phyloP scores from a whole-genome alignment of 148 eudicot species.

The Rheum nobile region DNA sequence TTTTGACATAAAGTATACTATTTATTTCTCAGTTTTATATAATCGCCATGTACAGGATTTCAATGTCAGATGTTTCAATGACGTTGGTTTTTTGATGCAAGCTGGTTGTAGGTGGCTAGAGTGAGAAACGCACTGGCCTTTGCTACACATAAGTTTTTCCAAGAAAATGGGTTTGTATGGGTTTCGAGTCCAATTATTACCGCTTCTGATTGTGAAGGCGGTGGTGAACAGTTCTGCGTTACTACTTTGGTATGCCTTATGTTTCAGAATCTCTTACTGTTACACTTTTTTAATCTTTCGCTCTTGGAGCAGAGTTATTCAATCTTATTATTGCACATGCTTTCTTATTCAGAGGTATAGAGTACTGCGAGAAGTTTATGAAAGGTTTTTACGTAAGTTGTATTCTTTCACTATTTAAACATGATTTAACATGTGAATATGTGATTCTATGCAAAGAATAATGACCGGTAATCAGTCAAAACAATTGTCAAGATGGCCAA shows the following conservation, averaged over 20 bases:
- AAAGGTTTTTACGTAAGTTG: background rate
- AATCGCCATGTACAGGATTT: constrained; percentile 5
- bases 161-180: constrained; percentile 99
- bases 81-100: constrained; percentile 16
- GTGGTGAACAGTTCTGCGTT: constrained; percentile 98
- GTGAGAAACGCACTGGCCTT: constrained; percentile 93
- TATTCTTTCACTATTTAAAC: background rate
- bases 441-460: background rate
- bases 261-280: background rate
- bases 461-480: background rate
- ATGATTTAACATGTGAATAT: background rate
- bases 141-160: constrained; percentile 93
- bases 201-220: constrained; percentile 99
- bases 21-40: constrained; percentile 2
- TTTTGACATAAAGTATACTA: background rate
- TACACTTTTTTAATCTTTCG: background rate
- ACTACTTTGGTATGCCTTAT: constrained; percentile 79
- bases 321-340: background rate
- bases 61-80: constrained; percentile 7
- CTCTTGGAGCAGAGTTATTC: background rate
- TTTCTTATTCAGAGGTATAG: background rate
- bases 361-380: background rate
- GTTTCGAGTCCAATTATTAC: constrained; percentile 94
- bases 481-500: background rate
- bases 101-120: constrained; percentile 73